Percentiles rank a stretch among this genome's conserved stretches.
Conservation (phyloP, 2,329 filamentous ascomycete species). For the Fusarium odoratissimum region DNA sequence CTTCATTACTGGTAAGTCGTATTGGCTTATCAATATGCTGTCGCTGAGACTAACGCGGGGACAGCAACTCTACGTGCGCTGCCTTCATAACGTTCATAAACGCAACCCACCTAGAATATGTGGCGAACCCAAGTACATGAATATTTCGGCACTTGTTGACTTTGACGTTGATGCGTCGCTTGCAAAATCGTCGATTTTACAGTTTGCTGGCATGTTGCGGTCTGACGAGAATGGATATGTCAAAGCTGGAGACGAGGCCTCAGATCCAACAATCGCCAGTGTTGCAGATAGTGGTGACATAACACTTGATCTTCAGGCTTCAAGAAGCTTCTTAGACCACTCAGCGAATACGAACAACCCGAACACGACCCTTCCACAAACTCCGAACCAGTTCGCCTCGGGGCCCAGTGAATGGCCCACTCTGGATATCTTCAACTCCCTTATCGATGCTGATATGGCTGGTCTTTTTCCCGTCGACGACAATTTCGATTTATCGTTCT, state of each 20-base stretch:
- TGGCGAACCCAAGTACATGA: background rate
- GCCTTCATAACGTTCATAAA: background rate
- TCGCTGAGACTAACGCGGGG: accelerated
- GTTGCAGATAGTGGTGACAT: no score
- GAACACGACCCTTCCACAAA: background rate
- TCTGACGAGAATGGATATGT: background rate
- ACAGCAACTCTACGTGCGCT: background rate
- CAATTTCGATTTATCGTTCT: background rate
- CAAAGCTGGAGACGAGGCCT: background rate
- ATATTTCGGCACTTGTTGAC: accelerated
- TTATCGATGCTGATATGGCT: constrained; percentile 19
- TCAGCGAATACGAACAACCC: accelerated
- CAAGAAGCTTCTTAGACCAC: background rate
- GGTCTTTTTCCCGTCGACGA: background rate
- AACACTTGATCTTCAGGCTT: no score
- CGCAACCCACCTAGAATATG: accelerated
- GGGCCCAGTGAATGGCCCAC: background rate
- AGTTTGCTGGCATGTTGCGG: background rate
- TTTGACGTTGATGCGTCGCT: background rate
- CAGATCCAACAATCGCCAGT: background rate
- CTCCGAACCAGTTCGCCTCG: accelerated
- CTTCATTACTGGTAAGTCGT: background rate
- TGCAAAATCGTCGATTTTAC: background rate
- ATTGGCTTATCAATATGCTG: accelerated
- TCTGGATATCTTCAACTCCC: constrained; percentile 6